Evolutionary conservation across 1,139 yeast species (phyloP), one percentile per base, ranked within the genome.

Genomic region (Pichia sp.): DNA sequence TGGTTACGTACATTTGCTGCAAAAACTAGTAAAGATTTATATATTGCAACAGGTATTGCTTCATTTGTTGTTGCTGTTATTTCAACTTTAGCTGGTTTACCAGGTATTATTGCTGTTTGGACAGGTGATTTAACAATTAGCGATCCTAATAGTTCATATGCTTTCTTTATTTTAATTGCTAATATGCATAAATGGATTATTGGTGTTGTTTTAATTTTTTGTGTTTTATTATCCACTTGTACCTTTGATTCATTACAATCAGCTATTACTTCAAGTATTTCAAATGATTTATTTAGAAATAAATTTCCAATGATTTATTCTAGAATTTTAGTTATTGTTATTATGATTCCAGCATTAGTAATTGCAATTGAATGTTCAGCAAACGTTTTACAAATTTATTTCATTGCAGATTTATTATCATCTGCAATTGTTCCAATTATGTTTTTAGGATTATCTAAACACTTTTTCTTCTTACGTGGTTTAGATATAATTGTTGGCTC

Each of bases 1-100:
- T 90, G 97, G 97, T 71, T 90, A 56, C 75, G 97, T 62, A 86
- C 97, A 0, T 90, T 90, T 71, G 96, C 97, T 4, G 83, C 96
- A 18, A 78, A 79, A 54, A 71, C 89, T 9, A 79, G 88, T 66
- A 79, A 73, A 58, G 96, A 89, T 61, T 73, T 90, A 59, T 68
- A 77, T 66, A 76, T 86, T 57, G 95, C 95, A 28, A 79, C 90
- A 48, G 71, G 81, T 2, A 68, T 89, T 52, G 95, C 96, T 1
- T 76, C 92, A 0, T 62, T 85, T 51, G 75, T 85, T 36, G 72
- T 82, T 40, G 78, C 85, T 50, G 71, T 73, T 27, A 74, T 88
- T 52, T 78, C 83, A 56, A 78, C 86, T 1, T 73, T 88, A 45
- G 80, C 85, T 46, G 97, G 97, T 32, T 73, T 81, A 45, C 79